phyloP scores from a whole-genome alignment of 768 basidiomycete species.

The Phylloporus arenicola region DNA sequence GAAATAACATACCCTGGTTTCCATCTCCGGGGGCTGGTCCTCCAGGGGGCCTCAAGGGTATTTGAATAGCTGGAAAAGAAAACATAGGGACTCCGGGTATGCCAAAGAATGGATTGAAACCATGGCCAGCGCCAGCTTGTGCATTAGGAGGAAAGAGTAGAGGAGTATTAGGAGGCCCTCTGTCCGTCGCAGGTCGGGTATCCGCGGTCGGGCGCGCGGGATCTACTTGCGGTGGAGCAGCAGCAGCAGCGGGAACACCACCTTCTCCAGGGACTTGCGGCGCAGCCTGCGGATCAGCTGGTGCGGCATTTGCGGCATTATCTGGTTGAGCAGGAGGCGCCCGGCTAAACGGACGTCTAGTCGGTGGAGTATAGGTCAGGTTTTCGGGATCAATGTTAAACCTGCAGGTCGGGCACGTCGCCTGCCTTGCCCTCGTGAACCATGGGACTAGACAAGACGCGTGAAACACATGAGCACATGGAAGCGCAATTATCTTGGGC shows the following conservation, averaged over 20 bases:
- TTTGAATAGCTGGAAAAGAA: slow-evolving; percentile 24
- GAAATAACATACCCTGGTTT: slow-evolving; percentile 16
- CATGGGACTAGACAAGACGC: slow-evolving; percentile 73
- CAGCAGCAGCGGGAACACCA: neutral
- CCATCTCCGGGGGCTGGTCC: slow-evolving; percentile 10
- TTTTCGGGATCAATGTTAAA: slow-evolving; percentile 81
- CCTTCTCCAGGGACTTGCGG: slow-evolving; percentile 7
- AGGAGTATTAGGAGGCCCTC: slow-evolving; percentile 1
- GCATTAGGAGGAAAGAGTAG: neutral
- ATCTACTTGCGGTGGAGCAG: slow-evolving; percentile 1
- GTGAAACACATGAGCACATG: slow-evolving; percentile 81
- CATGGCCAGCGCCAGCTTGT: slow-evolving; percentile 4
- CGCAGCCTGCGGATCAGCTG: slow-evolving; percentile 2
- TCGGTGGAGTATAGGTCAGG: slow-evolving; percentile 42
- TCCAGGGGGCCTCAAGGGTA: slow-evolving; percentile 16
- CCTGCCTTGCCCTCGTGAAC: slow-evolving; percentile 74
- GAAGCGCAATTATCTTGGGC: slow-evolving; percentile 60
- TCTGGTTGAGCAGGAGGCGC: slow-evolving; percentile 10
- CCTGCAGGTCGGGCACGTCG: slow-evolving; percentile 79
- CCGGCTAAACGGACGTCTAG: slow-evolving; percentile 17
- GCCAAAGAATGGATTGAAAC: slow-evolving; percentile 10
- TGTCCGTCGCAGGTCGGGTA: neutral
- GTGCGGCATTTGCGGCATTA: slow-evolving; percentile 11
- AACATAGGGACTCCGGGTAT: slow-evolving; percentile 24
- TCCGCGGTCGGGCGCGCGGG: neutral